A percentile compares a stretch with the other conserved stretches of the same genome.
Evolutionary conservation across 345 rosid species (phyloP).

Genomic region (Luvunga scandens): DNA sequence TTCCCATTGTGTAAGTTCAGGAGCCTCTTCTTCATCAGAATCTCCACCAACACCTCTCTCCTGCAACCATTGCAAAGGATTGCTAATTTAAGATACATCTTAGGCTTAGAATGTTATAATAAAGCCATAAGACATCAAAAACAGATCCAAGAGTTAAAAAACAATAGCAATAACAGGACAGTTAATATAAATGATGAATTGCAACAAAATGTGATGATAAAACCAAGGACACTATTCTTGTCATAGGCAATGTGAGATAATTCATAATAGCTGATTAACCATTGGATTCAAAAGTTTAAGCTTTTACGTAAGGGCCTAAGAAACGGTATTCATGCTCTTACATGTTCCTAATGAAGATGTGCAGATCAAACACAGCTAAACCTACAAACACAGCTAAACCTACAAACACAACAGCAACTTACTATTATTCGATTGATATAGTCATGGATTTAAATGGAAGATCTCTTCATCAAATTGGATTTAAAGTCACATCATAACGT

Average conservation of each 20-base stretch:
- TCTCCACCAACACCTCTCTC: conserved; percentile 24
- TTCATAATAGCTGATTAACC: not conserved
- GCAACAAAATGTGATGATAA: not conserved
- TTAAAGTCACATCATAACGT: not conserved
- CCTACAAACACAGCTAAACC: not conserved
- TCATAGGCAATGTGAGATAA: not conserved
- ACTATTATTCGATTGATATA: no score
- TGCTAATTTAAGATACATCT: not conserved
- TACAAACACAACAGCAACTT: not conserved
- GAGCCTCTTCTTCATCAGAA: conserved; percentile 49
- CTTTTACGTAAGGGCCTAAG: not conserved
- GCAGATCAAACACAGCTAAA: not conserved
- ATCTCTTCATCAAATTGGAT: not conserved
- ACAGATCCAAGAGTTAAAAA: not conserved
- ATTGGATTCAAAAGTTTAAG: not conserved
- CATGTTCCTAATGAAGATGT: not conserved
- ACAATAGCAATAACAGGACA: not conserved
- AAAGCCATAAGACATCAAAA: not conserved
- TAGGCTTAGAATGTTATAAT: not conserved
- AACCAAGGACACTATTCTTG: not conserved
- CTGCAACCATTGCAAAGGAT: not conserved
- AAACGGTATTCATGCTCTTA: not conserved
- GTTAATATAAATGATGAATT: not conserved
- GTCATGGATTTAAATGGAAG: not conserved
- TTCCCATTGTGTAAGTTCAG: conserved; percentile 81